Evolutionary conservation across 495 filamentous ascomycete genomes (phyloP).

Genomic region (Articulospora tetracladia): DNA sequence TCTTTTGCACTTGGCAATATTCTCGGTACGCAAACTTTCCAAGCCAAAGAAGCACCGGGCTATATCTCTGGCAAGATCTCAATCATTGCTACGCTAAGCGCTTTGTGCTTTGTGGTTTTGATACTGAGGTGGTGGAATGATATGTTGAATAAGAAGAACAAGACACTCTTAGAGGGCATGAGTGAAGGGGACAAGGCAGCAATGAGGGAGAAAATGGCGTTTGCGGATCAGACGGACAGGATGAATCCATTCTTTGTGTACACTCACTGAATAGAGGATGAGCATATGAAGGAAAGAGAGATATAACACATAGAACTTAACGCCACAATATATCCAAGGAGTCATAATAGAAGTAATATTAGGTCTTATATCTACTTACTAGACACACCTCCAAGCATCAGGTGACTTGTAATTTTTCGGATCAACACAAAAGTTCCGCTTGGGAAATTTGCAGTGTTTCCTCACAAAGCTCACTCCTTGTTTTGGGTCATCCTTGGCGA

Average conservation of each 20-base stretch:
- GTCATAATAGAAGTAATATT: too few relatives aligned
- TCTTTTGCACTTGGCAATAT: conserved; percentile 19
- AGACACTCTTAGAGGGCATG: conserved; percentile 41
- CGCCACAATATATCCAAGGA: too few relatives aligned
- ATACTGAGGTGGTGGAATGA: conserved; percentile 62
- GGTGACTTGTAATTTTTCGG: too few relatives aligned
- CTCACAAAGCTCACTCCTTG: conserved; percentile 26
- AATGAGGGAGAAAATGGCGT: conserved; percentile 56
- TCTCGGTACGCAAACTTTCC: conserved; percentile 22
- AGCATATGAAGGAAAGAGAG: too few relatives aligned
- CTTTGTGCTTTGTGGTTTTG: conserved; percentile 49
- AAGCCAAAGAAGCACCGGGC: conserved; percentile 36
- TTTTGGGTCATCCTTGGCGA: conserved; percentile 15
- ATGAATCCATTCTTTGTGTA: conserved; percentile 18
- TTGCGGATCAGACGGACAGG: conserved; percentile 18
- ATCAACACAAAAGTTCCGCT: conserved; percentile 3
- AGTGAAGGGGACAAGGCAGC: conserved; percentile 46
- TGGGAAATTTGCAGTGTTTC: conserved; percentile 31
- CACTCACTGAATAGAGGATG: conserved; percentile 14
- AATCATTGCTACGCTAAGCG: conserved; percentile 59
- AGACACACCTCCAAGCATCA: too few relatives aligned
- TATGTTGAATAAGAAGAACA: conserved; percentile 58
- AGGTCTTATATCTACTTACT: too few relatives aligned
- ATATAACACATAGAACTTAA: too few relatives aligned
- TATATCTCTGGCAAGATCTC: conserved; percentile 66